phyloP scores from a whole-genome alignment of 768 basidiomycete species.

The Russula ochroleuca region DNA sequence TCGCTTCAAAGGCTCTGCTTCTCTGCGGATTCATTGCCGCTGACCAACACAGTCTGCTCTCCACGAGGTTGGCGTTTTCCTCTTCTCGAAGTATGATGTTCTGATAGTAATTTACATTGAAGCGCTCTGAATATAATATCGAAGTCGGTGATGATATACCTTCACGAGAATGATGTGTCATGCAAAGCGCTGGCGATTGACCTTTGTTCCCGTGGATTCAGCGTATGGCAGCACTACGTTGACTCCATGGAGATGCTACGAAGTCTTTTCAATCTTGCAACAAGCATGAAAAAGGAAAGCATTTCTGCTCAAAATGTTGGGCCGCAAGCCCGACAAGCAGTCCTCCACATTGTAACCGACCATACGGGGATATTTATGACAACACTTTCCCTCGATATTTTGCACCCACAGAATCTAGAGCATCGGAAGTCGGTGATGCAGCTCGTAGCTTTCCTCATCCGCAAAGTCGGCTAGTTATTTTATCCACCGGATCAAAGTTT shows the following conservation, averaged over 20 bases:
- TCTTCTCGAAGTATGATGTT: slow-evolving; percentile 16
- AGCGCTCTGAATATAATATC: slow-evolving; percentile 83
- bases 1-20: slow-evolving; percentile 67
- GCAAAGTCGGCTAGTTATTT: slow-evolving; percentile 54
- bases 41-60: slow-evolving; percentile 72
- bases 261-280: slow-evolving; percentile 75
- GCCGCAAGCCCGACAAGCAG: slow-evolving; percentile 75
- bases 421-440: slow-evolving; percentile 88
- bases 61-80: slow-evolving; percentile 54
- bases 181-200: slow-evolving; percentile 79
- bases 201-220: slow-evolving; percentile 85
- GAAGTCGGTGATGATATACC: slow-evolving; percentile 71
- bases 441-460: slow-evolving; percentile 87
- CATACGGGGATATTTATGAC: slow-evolving; percentile 93
- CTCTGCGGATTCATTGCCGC: slow-evolving; percentile 80
- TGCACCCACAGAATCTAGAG: slow-evolving; percentile 67
- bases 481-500: neutral
- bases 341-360: slow-evolving; percentile 75
- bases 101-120: neutral
- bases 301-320: slow-evolving; percentile 64
- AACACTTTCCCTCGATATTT: slow-evolving; percentile 83
- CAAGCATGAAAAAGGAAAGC: slow-evolving; percentile 63
- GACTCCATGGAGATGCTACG: slow-evolving; percentile 88
- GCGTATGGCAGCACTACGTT: slow-evolving; percentile 91
- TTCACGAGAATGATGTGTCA: slow-evolving; percentile 65